A percentile compares a stretch with the other conserved stretches of the same genome.
phyloP scores from a whole-genome alignment of 2,329 filamentous ascomycete species.

The Didymella arachidicola region DNA sequence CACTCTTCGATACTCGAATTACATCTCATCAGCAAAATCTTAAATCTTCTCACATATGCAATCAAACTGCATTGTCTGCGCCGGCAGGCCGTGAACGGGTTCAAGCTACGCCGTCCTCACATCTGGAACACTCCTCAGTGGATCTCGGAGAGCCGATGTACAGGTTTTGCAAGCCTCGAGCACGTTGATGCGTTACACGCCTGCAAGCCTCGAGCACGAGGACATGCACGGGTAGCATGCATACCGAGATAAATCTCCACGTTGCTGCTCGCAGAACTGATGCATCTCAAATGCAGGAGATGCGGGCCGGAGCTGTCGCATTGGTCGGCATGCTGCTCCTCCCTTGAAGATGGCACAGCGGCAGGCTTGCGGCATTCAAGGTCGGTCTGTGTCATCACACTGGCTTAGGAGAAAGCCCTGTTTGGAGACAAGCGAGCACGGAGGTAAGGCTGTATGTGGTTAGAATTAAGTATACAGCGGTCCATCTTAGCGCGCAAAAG shows the following conservation, averaged over 20 bases:
- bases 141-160: slow-evolving; percentile 31
- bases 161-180: slow-evolving; percentile 27
- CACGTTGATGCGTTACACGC: slow-evolving; percentile 16
- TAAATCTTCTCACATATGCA: slow-evolving; percentile 24
- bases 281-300: slow-evolving; percentile 24
- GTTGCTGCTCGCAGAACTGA: slow-evolving; percentile 23
- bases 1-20: slow-evolving; percentile 12
- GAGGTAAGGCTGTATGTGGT: slow-evolving; percentile 10
- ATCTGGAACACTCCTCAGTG: slow-evolving; percentile 28
- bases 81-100: slow-evolving; percentile 39
- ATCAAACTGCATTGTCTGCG: slow-evolving; percentile 25
- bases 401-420: slow-evolving; percentile 3
- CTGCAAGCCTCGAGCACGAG: slow-evolving; percentile 31
- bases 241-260: slow-evolving; percentile 39
- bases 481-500: slow-evolving; percentile 10
- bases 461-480: slow-evolving; percentile 9
- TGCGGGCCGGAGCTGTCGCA: slow-evolving; percentile 30
- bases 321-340: slow-evolving; percentile 27
- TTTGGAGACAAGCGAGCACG: slow-evolving; percentile 6
- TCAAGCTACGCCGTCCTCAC: slow-evolving; percentile 12
- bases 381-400: slow-evolving; percentile 22
- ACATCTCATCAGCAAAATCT: slow-evolving; percentile 10
- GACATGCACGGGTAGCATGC: slow-evolving; percentile 26
- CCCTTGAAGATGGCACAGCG: slow-evolving; percentile 18
- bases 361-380: slow-evolving; percentile 20